Percentiles rank a stretch among this genome's conserved stretches.
These are phyloP conservation scores for Podosphaera fusca DNA, from an alignment of 2,329 filamentous ascomycete genomes.

Conservation along the genomic window DNA sequence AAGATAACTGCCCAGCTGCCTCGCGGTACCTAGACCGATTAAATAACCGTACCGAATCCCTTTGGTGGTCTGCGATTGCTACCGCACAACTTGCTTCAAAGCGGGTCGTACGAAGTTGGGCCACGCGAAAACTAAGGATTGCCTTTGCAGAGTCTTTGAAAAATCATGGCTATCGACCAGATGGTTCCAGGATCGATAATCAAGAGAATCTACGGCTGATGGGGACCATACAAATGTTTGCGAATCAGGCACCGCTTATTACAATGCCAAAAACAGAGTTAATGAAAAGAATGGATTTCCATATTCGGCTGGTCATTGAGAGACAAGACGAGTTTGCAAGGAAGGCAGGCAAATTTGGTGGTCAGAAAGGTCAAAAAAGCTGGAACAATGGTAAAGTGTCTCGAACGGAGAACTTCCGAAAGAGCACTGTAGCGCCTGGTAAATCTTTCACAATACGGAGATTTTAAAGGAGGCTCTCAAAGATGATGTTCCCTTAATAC, in stretches of 20 bases:
- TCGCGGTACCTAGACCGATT: not conserved
- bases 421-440: not conserved
- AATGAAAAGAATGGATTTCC: not conserved
- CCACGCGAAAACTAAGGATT: constrained; percentile 19
- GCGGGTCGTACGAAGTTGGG: constrained; percentile 23
- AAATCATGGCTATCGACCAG: constrained; percentile 21
- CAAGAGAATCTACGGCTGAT: constrained; percentile 14
- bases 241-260: not conserved
- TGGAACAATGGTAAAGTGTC: not conserved
- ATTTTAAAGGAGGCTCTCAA: not conserved
- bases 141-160: constrained; percentile 24
- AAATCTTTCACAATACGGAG: not conserved
- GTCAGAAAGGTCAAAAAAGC: not conserved
- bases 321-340: not conserved
- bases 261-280: not conserved
- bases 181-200: constrained; percentile 8
- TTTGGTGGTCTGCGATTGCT: constrained; percentile 25
- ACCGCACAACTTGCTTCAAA: constrained; percentile 16
- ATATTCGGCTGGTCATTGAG: not conserved
- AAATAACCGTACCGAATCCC: constrained; percentile 16
- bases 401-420: not conserved
- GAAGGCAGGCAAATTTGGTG: not conserved
- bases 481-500: no score
- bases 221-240: constrained; percentile 16
- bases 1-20: not conserved